Base-by-base conservation (phyloP, 495 filamentous ascomycete genomes). In the Hyphodiscus hymeniophilus region DNA sequence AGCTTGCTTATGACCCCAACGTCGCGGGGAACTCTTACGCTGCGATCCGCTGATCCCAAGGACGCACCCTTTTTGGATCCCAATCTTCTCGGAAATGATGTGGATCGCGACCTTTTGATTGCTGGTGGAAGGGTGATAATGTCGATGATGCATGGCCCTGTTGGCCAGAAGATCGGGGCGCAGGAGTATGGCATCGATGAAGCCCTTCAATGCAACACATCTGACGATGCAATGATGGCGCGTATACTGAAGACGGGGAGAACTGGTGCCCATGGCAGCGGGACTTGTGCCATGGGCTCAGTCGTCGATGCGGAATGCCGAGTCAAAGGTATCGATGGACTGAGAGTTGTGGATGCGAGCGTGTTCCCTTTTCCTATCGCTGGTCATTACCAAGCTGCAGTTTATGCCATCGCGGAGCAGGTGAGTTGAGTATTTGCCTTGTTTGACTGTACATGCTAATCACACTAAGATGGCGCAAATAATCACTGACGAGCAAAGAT, bases 31-130 rank as follows among this genome's bases (percentile, higher is more conserved):
- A 57, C 56, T 0, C 63, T 73, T 5, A 67, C 62, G 1, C 55
- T 74, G 7, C 32, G 57, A 0, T 68, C 64, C 0, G 48, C 47
- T 0, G 54, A 69, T 31, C 50, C 62, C 0, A 47, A 21, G 13
- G 59, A 54, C 4, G 7, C 53, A 0, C 71, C 72, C 0, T 12
- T 64, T 7, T 60, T 73, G 17, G 64, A 74, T 48, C 67, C 70
- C 1, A 68, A 73, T 38, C 71, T 67, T 40, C 64, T 63, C 39
- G 58, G 48, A 1, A 74, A 66, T 0, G 66, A 60, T 26, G 50
- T 57, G 7, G 42, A 45, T n/a, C 24, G 12, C 1, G 21, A 20
- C 12, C 31, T 22, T 18, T 15, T 45, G 3, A 15, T 18, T 12
- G 7, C 31, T 18, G 8, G 13, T 17, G 31, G n/a, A 0, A 15